Conservation (phyloP, 2,329 filamentous ascomycete genomes). For the Sclerotinia minor region DNA sequence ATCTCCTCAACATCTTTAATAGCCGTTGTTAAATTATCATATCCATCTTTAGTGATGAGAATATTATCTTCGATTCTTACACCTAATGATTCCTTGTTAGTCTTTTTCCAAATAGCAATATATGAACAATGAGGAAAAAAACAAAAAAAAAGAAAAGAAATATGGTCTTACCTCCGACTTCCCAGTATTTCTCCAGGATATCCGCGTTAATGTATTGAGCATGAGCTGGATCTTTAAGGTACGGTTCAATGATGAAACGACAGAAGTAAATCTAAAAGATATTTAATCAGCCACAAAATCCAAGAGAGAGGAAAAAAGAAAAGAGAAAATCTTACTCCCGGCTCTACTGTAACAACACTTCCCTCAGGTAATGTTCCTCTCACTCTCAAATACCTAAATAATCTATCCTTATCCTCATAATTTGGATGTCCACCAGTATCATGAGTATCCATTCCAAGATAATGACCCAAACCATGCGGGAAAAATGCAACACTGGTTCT, state of each 20-base stretch:
- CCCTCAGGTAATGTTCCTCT: constrained; percentile 73
- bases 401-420: constrained; percentile 73
- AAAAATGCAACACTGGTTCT: constrained; percentile 89
- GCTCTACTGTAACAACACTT: constrained; percentile 91
- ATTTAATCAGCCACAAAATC: background rate
- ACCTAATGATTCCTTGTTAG: background rate
- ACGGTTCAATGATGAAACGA: constrained; percentile 81
- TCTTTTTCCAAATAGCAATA: background rate
- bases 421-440: constrained; percentile 79
- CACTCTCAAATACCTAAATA: constrained; percentile 86
- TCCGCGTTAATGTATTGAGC: constrained; percentile 72
- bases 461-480: constrained; percentile 87
- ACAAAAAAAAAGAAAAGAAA: too few relatives aligned
- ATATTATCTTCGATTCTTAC: constrained; percentile 73
- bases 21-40: constrained; percentile 71
- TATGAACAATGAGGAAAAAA: too few relatives aligned
- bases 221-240: constrained; percentile 69
- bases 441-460: constrained; percentile 90
- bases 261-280: constrained; percentile 78
- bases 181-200: constrained; percentile 78
- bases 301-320: background rate
- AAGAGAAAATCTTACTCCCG: constrained; percentile 61
- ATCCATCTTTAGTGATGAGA: constrained; percentile 66
- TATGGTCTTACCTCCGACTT: constrained; percentile 57
- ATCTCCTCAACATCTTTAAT: constrained; percentile 66